Evolutionary conservation across 129 eudicot genomes (phyloP), one percentile per base, ranked within the genome.

Genomic region (Artemisia annua): DNA sequence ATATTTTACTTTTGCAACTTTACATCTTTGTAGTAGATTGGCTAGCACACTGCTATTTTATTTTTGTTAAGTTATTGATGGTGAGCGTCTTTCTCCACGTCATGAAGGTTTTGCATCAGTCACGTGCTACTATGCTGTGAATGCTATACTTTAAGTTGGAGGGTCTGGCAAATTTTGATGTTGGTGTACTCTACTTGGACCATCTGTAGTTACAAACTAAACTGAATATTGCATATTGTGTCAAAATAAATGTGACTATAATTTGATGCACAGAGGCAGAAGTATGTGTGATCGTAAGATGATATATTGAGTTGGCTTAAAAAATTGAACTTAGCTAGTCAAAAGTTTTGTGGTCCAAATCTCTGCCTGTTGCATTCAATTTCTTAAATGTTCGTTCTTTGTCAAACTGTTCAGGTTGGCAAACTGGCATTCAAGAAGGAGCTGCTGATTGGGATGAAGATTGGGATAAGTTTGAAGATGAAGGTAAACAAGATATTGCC

Each of bases 401-500:
- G 43, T 20, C 32, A 63, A 70, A 28, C 43, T 51, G 20, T 72
- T 46, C 60, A 93, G 98, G 96, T 74, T 92, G 96, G 98, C 97
- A 93, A 84, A 81, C 77, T 79, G 97, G 96, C 55, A 82, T 89
- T 69, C 88, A 85, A 88, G 92, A 73, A 76, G 79, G 78, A 62
- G 91, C 97, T 69, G 90, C 95, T 82, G 98, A 89, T 73, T 89
- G 90, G 98, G 94, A 89, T 76, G 96, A 89, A 81, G 79, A 73
- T 52, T 93, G 97, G 98, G 98, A 93, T 81, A 75, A 76, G 75
- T 89, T 93, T 71, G 97, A 87, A 75, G 97, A 89, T 67, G 98
- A 89, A 85, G 98, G 97, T 87, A 85, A 57, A 56, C 69, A 16
- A 18, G 54, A 18, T 64, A 10, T 13, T 20, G 28, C 39, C 22